Conservation (phyloP, 176 grass and related monocot genomes). For the Puccinellia tenuiflora region DNA sequence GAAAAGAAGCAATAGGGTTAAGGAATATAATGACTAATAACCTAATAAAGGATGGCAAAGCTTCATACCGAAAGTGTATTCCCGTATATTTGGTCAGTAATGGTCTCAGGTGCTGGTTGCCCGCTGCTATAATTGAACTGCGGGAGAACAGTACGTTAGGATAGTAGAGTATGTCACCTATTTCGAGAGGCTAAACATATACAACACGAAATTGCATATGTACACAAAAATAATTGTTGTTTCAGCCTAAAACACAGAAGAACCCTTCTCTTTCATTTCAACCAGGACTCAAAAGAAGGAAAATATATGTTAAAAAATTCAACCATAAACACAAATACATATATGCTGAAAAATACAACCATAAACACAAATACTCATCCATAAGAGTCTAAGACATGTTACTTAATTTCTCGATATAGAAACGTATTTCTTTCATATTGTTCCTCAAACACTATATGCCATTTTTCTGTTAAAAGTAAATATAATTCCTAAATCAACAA, state of each 20-base stretch:
- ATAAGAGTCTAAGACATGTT: not conserved
- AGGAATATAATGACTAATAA: not conserved
- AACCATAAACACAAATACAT: not conserved
- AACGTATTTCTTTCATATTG: too few species aligned
- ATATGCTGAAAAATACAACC: too few species aligned
- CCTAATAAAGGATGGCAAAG: slow-evolving; percentile 4
- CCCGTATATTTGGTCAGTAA: slow-evolving; percentile 83
- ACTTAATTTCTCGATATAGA: not conserved
- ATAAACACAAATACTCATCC: not conserved
- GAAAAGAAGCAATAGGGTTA: not conserved
- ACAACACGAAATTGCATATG: not conserved
- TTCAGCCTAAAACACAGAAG: not conserved
- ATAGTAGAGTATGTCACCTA: not conserved
- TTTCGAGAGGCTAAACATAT: not conserved
- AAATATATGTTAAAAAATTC: slow-evolving; percentile 13
- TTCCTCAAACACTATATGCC: not conserved
- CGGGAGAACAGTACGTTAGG: slow-evolving; percentile 12
- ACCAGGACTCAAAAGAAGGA: not conserved
- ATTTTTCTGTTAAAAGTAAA: not conserved
- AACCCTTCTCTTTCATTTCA: not conserved
- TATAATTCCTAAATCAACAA: not conserved
- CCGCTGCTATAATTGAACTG: slow-evolving; percentile 96
- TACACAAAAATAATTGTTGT: not conserved
- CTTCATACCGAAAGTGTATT: slow-evolving; percentile 76
- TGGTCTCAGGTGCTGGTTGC: slow-evolving; percentile 84